Conservation (phyloP, 306 rosid genomes). For the Cucurbita ficifolia region DNA sequence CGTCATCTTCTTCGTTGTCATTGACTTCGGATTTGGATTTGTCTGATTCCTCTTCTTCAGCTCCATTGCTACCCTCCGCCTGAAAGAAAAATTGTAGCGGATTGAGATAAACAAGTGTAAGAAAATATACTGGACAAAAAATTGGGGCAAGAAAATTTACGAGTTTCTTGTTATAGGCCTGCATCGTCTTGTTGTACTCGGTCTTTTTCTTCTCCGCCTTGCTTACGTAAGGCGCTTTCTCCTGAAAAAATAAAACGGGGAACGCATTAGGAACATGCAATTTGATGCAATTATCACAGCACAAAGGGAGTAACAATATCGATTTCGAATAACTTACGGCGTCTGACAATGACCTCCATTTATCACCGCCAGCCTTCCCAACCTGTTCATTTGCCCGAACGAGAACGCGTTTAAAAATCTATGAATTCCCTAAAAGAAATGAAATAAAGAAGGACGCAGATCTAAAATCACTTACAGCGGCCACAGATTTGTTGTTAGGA, state of each 20-base stretch:
- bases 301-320: not conserved
- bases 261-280: not conserved
- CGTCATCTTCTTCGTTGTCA: conserved; percentile 71
- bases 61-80: conserved; percentile 53
- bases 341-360: conserved; percentile 67
- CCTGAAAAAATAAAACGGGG: conserved; percentile 16
- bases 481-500: conserved; percentile 62
- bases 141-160: conserved; percentile 8
- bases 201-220: conserved; percentile 67
- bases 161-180: conserved; percentile 45
- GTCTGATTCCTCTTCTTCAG: conserved; percentile 71
- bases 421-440: not conserved
- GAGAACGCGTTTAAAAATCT: not conserved
- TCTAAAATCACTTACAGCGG: conserved; percentile 37
- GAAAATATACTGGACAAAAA: not conserved
- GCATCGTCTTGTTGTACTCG: conserved; percentile 39
- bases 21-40: conserved; percentile 79
- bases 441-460: not conserved
- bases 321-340: conserved; percentile 34
- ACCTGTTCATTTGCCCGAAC: conserved; percentile 23
- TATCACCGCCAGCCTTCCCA: conserved; percentile 77
- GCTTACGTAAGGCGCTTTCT: conserved; percentile 55
- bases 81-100: not conserved
- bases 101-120: not conserved
- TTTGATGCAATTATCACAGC: not conserved